Base-by-base conservation (phyloP, 2,329 filamentous ascomycete species). In the Trichoderma breve region DNA sequence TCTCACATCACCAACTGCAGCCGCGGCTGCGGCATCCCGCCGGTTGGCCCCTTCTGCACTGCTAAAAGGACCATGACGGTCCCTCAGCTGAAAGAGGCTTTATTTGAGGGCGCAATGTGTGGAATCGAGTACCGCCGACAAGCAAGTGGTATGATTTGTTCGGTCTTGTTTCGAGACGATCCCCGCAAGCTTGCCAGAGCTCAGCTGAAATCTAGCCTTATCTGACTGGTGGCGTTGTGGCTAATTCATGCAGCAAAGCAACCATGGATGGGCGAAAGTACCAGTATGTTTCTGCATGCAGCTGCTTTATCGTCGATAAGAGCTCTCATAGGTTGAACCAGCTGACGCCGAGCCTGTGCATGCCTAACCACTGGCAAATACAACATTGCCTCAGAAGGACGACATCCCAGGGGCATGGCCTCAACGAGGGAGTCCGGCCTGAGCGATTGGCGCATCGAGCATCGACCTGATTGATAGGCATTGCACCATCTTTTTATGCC, bases 151-250 rank as follows among this genome's bases (percentile, higher is more conserved):
- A 34, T 43, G 66, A 43, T 69, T 69, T 28, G 9, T n/a, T 62
- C 64, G n/a, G 57, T 26, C 60, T 43, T 62, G 60, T 71, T 51
- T 71, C 60, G 68, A 64, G 68, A 64, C 24, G 30, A 34, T 30
- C 68, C 47, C 69, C 60, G 60, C 69, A 71, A 61, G 61, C 51
- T 65, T 64, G 61, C 51, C 34, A 53, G 60, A 58, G 34, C 51
- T 65, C 69, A 71, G 69, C 69, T 71, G 69, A 65, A 71, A 34
- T 58, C 69, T 64, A 65, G 61, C 60, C 60, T 64, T 47, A 64
- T 65, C 47, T 26, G 69, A 63, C 60, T 53, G 61, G 51, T 71
- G 43, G 69, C 61, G 66, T 63, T 12, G 67, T 70, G 67, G 43
- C 57, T 70, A 60, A 63, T 57, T 64, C 51, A 64, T 65, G 58